Base-by-base conservation (phyloP, 306 rosid genomes). In the Sicyos baderoa region DNA sequence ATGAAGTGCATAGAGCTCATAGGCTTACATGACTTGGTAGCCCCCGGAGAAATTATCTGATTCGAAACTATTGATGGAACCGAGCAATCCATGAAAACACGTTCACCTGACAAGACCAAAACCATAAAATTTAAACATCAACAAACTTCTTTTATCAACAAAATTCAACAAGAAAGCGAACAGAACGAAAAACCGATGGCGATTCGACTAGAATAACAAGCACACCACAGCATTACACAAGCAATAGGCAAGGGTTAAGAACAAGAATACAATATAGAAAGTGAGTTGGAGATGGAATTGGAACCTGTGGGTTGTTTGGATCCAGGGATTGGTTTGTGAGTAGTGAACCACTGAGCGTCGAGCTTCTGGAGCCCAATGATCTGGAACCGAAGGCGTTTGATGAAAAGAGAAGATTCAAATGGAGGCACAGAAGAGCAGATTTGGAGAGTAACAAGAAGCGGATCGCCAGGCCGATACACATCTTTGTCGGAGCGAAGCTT, bases 381-480 rank as follows among this genome's bases (percentile, higher is more conserved):
- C 86, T 90, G 97, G 70, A 94, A 94, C 57, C 92, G 72, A 17
- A 94, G 87, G n/a, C 88, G 83, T 64, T 94, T 95, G 63, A 90
- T 79, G 79, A 94, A 61, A 62, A 94, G 86, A 0, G 99, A 85
- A 70, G 61, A 82, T 4, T 82, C 75, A 25, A 19, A 11, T 14
- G 17, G 70, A 53, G 70, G 47, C 35, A 52, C 84, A 75, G 45
- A 80, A 54, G 76, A 70, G 69, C 11, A 83, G 80, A 94, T 80
- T 88, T 94, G 89, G 17, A 90, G 37, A 40, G 91, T 88, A 54
- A 90, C 75, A 48, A 88, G 60, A 48, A 94, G 82, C 14, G 87
- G 89, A 80, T 94, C 99, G 72, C 96, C 99, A 21, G 99, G 95
- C 59, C 96, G 61, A 60, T 94, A 94, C 25, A 94, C 96, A 40